Conservation (phyloP, 2,329 filamentous ascomycete species). For the Stachybotrys echinatus region DNA sequence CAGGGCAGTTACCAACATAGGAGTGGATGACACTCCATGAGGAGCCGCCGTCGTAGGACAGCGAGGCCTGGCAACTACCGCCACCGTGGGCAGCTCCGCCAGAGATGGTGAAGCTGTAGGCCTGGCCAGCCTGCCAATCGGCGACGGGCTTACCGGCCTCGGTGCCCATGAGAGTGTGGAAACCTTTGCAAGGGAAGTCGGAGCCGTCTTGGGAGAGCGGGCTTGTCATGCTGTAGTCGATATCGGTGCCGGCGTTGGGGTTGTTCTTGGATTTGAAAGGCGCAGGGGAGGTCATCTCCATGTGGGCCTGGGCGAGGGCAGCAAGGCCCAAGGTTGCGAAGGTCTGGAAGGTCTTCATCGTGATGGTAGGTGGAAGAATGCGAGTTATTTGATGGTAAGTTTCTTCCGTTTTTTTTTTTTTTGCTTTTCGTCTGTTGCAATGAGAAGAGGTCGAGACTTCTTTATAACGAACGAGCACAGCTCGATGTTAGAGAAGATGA, state of each 20-base stretch:
- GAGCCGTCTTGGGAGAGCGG: slow-evolving; percentile 56
- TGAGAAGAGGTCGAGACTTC: background rate
- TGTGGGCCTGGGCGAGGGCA: slow-evolving; percentile 45
- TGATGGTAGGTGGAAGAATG: slow-evolving; percentile 10
- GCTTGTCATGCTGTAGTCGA: slow-evolving; percentile 68
- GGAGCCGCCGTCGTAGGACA: slow-evolving; percentile 67
- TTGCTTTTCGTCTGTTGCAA: too few species aligned
- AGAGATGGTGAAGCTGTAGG: slow-evolving; percentile 58
- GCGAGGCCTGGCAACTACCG: slow-evolving; percentile 70
- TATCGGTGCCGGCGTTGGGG: slow-evolving; percentile 36
- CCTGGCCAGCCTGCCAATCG: slow-evolving; percentile 56
- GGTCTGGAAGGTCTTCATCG: slow-evolving; percentile 35
- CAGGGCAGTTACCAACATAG: slow-evolving; percentile 51
- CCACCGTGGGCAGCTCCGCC: slow-evolving; percentile 62
- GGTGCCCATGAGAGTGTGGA: slow-evolving; percentile 43
- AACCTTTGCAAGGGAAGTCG: slow-evolving; percentile 74
- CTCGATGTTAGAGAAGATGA: background rate
- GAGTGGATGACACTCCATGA: slow-evolving; percentile 65
- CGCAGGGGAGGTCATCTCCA: slow-evolving; percentile 48
- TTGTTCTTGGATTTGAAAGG: slow-evolving; percentile 51
- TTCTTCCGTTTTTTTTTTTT: slow-evolving; percentile 1
- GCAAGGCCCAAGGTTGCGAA: slow-evolving; percentile 35
- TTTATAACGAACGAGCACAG: background rate
- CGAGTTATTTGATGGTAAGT: background rate
- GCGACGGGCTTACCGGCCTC: slow-evolving; percentile 47